Base-by-base conservation (phyloP, 768 basidiomycete genomes). In the Daedaleopsis nitida region DNA sequence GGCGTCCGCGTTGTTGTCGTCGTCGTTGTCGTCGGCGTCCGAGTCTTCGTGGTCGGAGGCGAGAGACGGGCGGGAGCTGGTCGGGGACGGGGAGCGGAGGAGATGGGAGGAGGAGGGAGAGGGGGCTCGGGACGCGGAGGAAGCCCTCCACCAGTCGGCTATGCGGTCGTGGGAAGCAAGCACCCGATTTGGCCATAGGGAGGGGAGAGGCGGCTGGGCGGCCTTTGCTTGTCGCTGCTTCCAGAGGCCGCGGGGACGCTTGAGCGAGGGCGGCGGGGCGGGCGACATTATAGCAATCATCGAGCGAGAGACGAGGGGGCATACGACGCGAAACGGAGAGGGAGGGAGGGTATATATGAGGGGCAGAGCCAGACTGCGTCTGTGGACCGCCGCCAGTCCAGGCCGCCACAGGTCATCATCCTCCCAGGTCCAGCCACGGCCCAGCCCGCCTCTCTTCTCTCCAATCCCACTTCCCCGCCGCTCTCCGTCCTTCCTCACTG, bases 171-270 rank as follows among this genome's bases (percentile, higher is more conserved):
- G 65, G 23, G 66, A 68, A 52, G 37, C 51, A 5, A 27, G 5
- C 52, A 45, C 57, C 58, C 51, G 45, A 60, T 58, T 63, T 38
- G 66, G 51, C 55, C 50, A 53, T n/a, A 54, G 50, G 27, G 45
- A 52, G 2, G 44, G 47, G 1, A 14, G 43, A 44, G 38, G 42
- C 52, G 43, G 27, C 38, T 56, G 44, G 39, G 34, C 53, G 37
- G 62, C 9, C 34, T 12, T 16, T 44, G 62, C 58, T 63, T 49
- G 57, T 52, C 68, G 69, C 51, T 65, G 65, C 35, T 68, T 69
- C 70, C 70, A 72, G 65, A 72, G 67, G 27, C 70, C 70, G 54
- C 70, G 65, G 35, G 69, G 70, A 10, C 69, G 69, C 23, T 49
- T 49, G 47, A 21, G 47, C 21, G 47, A 37, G 1, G 58, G 32